Conservation (phyloP, 495 filamentous ascomycete genomes). For the Mytilinidion resinicola region DNA sequence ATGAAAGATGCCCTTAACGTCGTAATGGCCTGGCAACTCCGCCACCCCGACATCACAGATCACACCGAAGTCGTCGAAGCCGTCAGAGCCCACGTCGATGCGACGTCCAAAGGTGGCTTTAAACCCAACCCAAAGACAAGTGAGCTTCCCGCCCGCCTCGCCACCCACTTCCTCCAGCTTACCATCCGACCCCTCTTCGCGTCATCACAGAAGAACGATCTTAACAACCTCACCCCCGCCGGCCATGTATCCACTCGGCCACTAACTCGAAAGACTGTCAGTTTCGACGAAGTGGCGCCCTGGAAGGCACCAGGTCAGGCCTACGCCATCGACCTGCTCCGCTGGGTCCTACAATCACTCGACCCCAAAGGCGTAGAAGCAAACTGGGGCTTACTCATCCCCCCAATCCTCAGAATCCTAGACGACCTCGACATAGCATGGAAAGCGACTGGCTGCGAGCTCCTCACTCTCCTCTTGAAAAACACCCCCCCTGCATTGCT, state of each 20-base stretch:
- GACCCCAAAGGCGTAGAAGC: slow-evolving; percentile 33
- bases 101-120: not conserved
- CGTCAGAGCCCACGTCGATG: slow-evolving; percentile 17
- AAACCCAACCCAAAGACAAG: slow-evolving; percentile 19
- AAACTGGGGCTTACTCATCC: slow-evolving; percentile 77
- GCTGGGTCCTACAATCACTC: slow-evolving; percentile 55
- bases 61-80: slow-evolving; percentile 57
- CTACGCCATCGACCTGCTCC: slow-evolving; percentile 57
- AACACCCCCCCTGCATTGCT: slow-evolving; percentile 50
- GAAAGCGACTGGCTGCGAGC: slow-evolving; percentile 54
- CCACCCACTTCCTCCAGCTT: slow-evolving; percentile 36
- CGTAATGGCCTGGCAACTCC: slow-evolving; percentile 77
- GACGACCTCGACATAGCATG: slow-evolving; percentile 58
- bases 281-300: slow-evolving; percentile 50
- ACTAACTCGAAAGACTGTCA: slow-evolving; percentile 36
- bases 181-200: slow-evolving; percentile 40
- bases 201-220: slow-evolving; percentile 20
- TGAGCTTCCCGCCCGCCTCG: slow-evolving; percentile 38
- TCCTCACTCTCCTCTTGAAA: slow-evolving; percentile 55
- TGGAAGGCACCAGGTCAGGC: slow-evolving; percentile 62
- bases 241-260: slow-evolving; percentile 19
- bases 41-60: slow-evolving; percentile 60
- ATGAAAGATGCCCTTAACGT: slow-evolving; percentile 64
- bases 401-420: slow-evolving; percentile 70
- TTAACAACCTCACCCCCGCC: slow-evolving; percentile 21